Percentiles rank a stretch among this genome's conserved stretches.
Conservation (phyloP, 1,284 basidiomycete genomes). For the Leccinum pallidistipes region DNA sequence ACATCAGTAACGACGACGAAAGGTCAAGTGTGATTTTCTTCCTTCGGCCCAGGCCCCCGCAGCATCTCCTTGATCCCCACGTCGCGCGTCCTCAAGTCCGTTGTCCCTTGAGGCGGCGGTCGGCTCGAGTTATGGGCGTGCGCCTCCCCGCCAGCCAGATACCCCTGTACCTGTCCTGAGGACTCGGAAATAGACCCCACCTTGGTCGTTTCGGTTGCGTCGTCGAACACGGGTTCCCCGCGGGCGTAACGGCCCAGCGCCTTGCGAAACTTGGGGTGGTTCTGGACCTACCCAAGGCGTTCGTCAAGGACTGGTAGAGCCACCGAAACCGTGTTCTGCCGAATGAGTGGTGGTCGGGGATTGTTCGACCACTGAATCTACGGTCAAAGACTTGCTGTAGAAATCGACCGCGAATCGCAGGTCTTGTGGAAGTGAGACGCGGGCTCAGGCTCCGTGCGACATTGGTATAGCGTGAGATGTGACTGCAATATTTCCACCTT, state of each 20-base stretch:
- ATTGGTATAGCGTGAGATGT: slow-evolving; percentile 71
- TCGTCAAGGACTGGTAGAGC: slow-evolving; percentile 61
- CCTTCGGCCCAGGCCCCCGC: slow-evolving; percentile 61
- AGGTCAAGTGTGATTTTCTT: too few species aligned
- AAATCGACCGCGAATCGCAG: slow-evolving; percentile 71
- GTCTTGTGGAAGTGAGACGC: slow-evolving; percentile 68
- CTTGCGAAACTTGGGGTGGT: slow-evolving; percentile 43
- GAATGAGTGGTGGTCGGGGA: slow-evolving; percentile 60
- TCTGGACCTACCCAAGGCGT: slow-evolving; percentile 49
- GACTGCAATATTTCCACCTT: slow-evolving; percentile 77
- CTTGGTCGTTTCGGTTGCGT: slow-evolving; percentile 10
- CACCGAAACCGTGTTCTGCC: slow-evolving; percentile 66
- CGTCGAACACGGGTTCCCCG: slow-evolving; percentile 39
- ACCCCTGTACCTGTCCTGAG: slow-evolving; percentile 26
- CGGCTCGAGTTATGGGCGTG: slow-evolving; percentile 50
- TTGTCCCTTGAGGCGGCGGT: slow-evolving; percentile 50
- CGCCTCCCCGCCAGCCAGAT: slow-evolving; percentile 59
- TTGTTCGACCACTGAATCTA: slow-evolving; percentile 67
- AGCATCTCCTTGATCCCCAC: slow-evolving; percentile 67
- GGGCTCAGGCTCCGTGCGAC: slow-evolving; percentile 55
- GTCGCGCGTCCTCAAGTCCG: slow-evolving; percentile 47
- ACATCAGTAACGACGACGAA: too few species aligned
- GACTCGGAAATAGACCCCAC: neutral
- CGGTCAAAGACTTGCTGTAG: slow-evolving; percentile 71
- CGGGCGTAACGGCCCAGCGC: slow-evolving; percentile 54